phyloP scores from a whole-genome alignment of 495 filamentous ascomycete species.

The Letharia columbiana region DNA sequence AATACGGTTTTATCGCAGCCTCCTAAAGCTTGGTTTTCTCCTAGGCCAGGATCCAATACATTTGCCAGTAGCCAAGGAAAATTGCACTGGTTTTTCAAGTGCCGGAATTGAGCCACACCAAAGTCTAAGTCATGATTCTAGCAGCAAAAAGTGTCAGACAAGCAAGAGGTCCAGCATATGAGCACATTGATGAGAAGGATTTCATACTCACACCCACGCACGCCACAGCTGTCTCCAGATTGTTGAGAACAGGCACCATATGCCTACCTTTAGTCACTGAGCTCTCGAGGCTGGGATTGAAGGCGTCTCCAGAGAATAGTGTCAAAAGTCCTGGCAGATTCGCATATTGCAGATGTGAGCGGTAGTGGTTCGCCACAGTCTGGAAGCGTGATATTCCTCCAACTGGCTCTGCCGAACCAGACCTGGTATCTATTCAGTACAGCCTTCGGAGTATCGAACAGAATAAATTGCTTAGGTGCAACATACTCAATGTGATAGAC shows the following conservation, averaged over 20 bases:
- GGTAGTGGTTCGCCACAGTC: conserved; percentile 66
- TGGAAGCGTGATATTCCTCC: conserved; percentile 76
- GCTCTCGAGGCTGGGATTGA: conserved; percentile 81
- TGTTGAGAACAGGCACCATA: conserved; percentile 83
- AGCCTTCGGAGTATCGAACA: not conserved
- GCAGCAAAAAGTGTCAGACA: conserved; percentile 7
- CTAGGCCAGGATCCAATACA: conserved; percentile 68
- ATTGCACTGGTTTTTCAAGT: conserved; percentile 61
- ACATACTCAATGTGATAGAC: conserved; percentile 76
- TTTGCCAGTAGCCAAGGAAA: conserved; percentile 92
- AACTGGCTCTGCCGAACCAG: conserved; percentile 66
- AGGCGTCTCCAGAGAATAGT: conserved; percentile 86
- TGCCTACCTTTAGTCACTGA: conserved; percentile 80
- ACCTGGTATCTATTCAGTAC: conserved; percentile 25
- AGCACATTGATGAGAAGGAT: not conserved
- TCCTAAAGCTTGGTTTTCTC: conserved; percentile 57
- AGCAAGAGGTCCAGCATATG: not conserved
- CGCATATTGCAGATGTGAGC: conserved; percentile 45
- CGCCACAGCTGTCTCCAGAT: conserved; percentile 63
- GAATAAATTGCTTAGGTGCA: not conserved
- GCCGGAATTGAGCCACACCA: conserved; percentile 68
- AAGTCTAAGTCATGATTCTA: conserved; percentile 92
- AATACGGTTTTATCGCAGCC: conserved; percentile 62
- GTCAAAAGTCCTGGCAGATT: conserved; percentile 60
- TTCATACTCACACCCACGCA: conserved; percentile 60